Percentiles rank a stretch among this genome's conserved stretches.
Conservation (phyloP, 257 asterid species). For the Jacaranda mimosifolia region DNA sequence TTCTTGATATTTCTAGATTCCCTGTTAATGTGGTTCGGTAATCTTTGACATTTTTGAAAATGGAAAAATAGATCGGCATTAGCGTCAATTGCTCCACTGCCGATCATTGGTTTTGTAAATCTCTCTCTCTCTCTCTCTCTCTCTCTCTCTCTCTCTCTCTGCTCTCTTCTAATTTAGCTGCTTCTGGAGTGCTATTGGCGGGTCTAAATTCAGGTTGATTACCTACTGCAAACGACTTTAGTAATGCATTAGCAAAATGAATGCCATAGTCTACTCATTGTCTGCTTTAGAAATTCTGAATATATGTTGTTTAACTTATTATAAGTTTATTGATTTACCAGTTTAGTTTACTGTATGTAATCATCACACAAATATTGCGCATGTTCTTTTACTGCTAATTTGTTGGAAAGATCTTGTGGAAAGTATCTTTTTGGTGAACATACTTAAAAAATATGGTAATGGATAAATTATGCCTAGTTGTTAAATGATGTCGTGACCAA, state of each 20-base stretch:
- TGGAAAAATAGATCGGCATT: too few relatives aligned
- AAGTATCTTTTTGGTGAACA: too few relatives aligned
- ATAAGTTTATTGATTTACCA: neutral
- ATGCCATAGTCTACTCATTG: neutral
- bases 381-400: neutral
- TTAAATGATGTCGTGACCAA: too few relatives aligned
- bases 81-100: too few relatives aligned
- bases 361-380: too few relatives aligned
- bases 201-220: constrained; percentile 78
- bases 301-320: neutral
- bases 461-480: too few relatives aligned
- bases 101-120: too few relatives aligned
- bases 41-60: too few relatives aligned
- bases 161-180: constrained; percentile 78
- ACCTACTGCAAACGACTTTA: neutral
- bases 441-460: too few relatives aligned
- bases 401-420: neutral
- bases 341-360: neutral
- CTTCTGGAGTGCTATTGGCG: constrained; percentile 92
- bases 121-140: neutral
- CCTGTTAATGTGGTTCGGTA: neutral
- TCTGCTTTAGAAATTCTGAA: too few relatives aligned
- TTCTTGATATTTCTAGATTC: too few relatives aligned
- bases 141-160: too few relatives aligned
- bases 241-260: neutral